A percentile compares a stretch with the other conserved stretches of the same genome.
Conservation (phyloP, 371 early-diverging fungal genomes). For the Chytridium lagenaria region DNA sequence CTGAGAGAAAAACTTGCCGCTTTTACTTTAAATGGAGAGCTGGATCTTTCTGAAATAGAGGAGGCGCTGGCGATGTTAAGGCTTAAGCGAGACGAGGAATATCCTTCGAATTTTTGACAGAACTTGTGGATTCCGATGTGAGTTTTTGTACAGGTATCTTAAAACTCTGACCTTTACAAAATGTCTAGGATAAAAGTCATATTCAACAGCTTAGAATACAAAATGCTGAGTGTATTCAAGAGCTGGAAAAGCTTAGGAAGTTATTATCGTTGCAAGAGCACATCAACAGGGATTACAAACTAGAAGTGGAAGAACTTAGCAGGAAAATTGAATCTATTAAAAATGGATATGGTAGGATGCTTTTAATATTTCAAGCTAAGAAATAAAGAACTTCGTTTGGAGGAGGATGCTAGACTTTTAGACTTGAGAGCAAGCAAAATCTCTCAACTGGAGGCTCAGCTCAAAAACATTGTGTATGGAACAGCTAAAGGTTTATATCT, state of each 20-base stretch:
- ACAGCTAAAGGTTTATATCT: constrained; percentile 40
- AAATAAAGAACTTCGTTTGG: constrained; percentile 51
- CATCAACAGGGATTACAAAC: constrained; percentile 57
- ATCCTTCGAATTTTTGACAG: constrained; percentile 46
- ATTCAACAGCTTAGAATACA: constrained; percentile 53
- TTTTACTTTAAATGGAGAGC: constrained; percentile 42
- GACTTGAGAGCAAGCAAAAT: constrained; percentile 55
- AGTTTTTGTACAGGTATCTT: constrained; percentile 1
- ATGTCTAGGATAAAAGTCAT: constrained; percentile 47
- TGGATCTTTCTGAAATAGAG: constrained; percentile 52
- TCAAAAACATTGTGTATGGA: constrained; percentile 52
- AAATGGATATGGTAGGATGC: constrained; percentile 55
- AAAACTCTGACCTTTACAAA: no score
- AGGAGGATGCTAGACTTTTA: constrained; percentile 53
- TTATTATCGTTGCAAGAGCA: constrained; percentile 54
- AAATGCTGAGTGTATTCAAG: constrained; percentile 54
- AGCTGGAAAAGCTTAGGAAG: constrained; percentile 54
- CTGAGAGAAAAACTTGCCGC: constrained; percentile 40
- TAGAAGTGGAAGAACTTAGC: constrained; percentile 47
- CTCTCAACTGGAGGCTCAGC: constrained; percentile 51
- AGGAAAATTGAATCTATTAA: constrained; percentile 41
- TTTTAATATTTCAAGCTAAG: neutral
- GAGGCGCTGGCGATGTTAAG: constrained; percentile 54
- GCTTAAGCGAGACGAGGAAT: constrained; percentile 43
- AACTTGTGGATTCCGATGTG: constrained; percentile 39